Conservation (phyloP, 345 rosid species). For the Nephelium lappaceum region DNA sequence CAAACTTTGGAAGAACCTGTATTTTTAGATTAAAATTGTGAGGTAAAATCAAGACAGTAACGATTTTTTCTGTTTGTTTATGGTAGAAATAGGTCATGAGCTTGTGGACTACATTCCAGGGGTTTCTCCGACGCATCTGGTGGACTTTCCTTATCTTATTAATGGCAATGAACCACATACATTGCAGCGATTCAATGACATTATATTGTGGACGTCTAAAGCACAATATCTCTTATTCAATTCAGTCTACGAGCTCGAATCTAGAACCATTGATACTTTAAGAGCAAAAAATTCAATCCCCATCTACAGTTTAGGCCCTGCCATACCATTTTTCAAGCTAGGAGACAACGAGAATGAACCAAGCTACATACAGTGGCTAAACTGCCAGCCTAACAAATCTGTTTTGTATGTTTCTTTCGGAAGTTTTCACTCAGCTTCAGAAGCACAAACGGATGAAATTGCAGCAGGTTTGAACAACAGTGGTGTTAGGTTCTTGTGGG, state of each 20-base stretch:
- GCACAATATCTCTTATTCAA: constrained; percentile 58
- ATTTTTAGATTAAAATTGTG: no score
- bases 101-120: constrained; percentile 41
- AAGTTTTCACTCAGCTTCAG: constrained; percentile 42
- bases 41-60: not conserved
- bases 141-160: constrained; percentile 29
- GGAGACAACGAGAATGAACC: not conserved
- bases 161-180: not conserved
- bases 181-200: constrained; percentile 18
- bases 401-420: constrained; percentile 47
- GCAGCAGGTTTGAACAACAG: constrained; percentile 33
- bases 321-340: constrained; percentile 40
- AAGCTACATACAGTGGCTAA: constrained; percentile 34
- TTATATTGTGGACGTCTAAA: constrained; percentile 35
- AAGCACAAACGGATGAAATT: constrained; percentile 42
- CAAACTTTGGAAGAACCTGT: not conserved
- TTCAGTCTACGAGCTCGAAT: constrained; percentile 53
- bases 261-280: constrained; percentile 36
- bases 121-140: constrained; percentile 27
- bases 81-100: constrained; percentile 27
- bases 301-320: constrained; percentile 45
- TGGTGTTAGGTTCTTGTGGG: constrained; percentile 43
- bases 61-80: not conserved
- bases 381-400: constrained; percentile 37
- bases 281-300: constrained; percentile 17